These are phyloP conservation scores for Calocybe gambosa DNA, from an alignment of 1,284 basidiomycete genomes.

Conservation along the genomic window DNA sequence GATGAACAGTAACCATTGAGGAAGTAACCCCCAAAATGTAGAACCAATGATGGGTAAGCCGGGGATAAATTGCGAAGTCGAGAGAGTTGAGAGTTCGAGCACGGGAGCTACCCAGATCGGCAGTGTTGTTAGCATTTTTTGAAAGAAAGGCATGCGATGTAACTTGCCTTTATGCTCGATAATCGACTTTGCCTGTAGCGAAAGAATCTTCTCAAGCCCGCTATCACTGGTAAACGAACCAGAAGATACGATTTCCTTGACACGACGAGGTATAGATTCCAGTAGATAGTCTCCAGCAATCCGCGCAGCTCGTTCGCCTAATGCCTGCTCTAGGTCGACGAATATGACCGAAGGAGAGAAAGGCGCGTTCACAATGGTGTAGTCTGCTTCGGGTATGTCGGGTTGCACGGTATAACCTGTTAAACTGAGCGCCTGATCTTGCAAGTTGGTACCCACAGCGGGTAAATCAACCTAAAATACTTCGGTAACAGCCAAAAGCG, in stretches of 20 bases:
- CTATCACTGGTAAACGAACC: constrained; percentile 12
- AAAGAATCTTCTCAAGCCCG: constrained; percentile 10
- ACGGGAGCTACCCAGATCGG: constrained; percentile 9
- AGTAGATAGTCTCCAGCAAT: not conserved
- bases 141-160: not conserved
- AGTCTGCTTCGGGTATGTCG: constrained; percentile 2
- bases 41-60: constrained; percentile 1
- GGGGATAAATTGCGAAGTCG: not conserved
- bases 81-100: constrained; percentile 7
- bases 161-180: constrained; percentile 7
- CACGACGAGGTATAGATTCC: constrained; percentile 3
- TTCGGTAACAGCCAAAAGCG: not conserved
- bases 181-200: constrained; percentile 10
- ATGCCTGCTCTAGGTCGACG: constrained; percentile 11
- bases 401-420: not conserved
- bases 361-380: constrained; percentile 7
- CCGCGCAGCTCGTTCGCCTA: constrained; percentile 2
- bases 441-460: constrained; percentile 15
- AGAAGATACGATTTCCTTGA: constrained; percentile 11
- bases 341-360: constrained; percentile 5
- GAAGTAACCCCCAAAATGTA: constrained; percentile 7
- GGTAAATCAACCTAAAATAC: constrained; percentile 11
- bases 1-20: constrained; percentile 9
- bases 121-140: not conserved
- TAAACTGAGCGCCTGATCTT: constrained; percentile 13